Evolutionary conservation across 2,329 filamentous ascomycete genomes (phyloP).

Genomic region (Ophiosphaerella korrae): DNA sequence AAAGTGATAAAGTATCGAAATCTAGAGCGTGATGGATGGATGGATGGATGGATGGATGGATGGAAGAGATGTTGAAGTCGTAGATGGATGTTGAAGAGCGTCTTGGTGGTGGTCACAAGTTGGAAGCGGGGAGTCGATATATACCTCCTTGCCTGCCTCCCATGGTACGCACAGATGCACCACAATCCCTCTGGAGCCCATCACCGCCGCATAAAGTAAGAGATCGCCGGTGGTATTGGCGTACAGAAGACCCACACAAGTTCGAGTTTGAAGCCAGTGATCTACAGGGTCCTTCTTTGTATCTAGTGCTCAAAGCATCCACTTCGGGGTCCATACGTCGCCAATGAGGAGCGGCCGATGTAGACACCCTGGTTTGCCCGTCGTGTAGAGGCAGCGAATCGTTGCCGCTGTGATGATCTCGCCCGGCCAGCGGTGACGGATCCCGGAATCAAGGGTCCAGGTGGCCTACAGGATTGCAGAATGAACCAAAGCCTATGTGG

Average conservation of each 20-base stretch:
- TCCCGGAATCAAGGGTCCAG: slow-evolving; percentile 1
- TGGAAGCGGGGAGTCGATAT: slow-evolving; percentile 24
- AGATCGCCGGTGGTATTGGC: slow-evolving; percentile 30
- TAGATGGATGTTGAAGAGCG: not conserved
- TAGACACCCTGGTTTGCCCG: slow-evolving; percentile 9
- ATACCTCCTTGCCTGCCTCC: slow-evolving; percentile 24
- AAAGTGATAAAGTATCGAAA: not conserved
- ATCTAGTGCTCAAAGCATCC: not conserved
- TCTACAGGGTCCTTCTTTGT: slow-evolving; percentile 39
- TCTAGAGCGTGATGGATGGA: not conserved
- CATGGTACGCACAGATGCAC: slow-evolving; percentile 7
- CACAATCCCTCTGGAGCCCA: slow-evolving; percentile 6
- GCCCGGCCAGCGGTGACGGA: slow-evolving; percentile 12
- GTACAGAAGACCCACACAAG: slow-evolving; percentile 21
- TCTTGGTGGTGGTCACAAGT: not conserved
- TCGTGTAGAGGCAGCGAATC: slow-evolving; percentile 7
- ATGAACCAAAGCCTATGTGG: no score
- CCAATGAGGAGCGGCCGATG: slow-evolving; percentile 23
- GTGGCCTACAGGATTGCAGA: no score
- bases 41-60: not conserved
- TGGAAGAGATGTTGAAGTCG: not conserved
- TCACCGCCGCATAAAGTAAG: slow-evolving; percentile 23
- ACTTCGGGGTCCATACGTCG: not conserved
- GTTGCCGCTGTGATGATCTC: slow-evolving; percentile 17
- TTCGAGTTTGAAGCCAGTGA: slow-evolving; percentile 28